A percentile compares a stretch with the other conserved stretches of the same genome.
These are phyloP conservation scores for Ustilago nuda DNA, from an alignment of 1,284 basidiomycete species.

Conservation along the genomic window DNA sequence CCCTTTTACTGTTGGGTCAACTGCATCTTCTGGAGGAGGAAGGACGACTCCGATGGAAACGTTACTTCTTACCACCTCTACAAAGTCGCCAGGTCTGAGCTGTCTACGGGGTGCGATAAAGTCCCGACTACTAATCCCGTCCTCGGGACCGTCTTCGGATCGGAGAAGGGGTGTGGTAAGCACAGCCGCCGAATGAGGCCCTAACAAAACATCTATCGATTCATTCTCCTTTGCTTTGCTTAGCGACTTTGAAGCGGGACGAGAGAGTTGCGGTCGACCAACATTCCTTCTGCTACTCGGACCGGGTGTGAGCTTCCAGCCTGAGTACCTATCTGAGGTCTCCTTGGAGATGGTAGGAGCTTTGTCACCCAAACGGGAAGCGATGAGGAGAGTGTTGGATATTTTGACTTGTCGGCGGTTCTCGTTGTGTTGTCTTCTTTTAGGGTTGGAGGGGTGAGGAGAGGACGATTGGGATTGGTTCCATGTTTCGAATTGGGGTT, in stretches of 20 bases:
- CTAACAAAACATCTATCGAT: conserved; percentile 24
- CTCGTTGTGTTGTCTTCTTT: conserved; percentile 10
- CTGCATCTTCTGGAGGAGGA: conserved; percentile 15
- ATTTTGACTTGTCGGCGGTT: conserved; percentile 4
- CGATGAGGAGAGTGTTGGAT: conserved; percentile 32
- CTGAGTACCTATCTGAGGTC: conserved; percentile 27
- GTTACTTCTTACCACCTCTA: conserved; percentile 27
- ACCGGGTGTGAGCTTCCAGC: conserved; percentile 41
- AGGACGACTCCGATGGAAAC: conserved; percentile 25
- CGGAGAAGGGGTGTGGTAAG: conserved; percentile 17
- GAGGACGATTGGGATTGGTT: not conserved
- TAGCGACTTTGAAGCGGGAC: conserved; percentile 18
- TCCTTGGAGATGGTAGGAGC: conserved; percentile 19
- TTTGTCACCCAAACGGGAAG: conserved; percentile 23
- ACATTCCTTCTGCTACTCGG: conserved; percentile 34
- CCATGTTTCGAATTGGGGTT: not conserved
- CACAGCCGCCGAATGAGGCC: conserved; percentile 17
- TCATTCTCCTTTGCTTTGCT: conserved; percentile 1
- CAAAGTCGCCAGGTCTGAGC: conserved; percentile 47
- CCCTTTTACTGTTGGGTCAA: not conserved
- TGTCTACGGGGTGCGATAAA: conserved; percentile 29
- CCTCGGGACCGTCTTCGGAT: not conserved
- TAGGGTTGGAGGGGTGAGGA: not conserved
- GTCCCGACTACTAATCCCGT: conserved; percentile 14
- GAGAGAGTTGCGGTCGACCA: conserved; percentile 28